Percentiles rank a stretch among this genome's conserved stretches.
phyloP scores from a whole-genome alignment of 345 rosid species.

The Brassica cretica region DNA sequence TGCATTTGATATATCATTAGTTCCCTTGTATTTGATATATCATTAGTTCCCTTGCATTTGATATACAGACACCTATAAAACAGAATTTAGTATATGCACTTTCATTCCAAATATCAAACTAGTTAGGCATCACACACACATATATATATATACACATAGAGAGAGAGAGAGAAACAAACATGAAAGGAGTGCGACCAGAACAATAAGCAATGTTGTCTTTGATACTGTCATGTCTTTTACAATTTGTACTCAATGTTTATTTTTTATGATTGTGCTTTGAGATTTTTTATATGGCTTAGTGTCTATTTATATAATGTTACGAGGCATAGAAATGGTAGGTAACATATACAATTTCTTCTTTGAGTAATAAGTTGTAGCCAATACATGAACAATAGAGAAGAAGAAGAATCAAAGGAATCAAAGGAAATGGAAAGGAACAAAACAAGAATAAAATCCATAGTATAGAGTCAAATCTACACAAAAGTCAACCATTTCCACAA shows the following conservation, averaged over 20 bases:
- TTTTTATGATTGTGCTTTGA: not conserved
- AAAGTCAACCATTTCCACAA: not conserved
- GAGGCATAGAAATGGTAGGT: not conserved
- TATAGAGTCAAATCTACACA: not conserved
- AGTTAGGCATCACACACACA: not conserved
- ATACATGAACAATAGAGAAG: not conserved
- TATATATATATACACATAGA: not conserved
- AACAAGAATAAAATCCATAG: not conserved
- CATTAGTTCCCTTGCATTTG: not conserved
- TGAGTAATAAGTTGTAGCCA: not conserved
- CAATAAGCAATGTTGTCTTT: not conserved
- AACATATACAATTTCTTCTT: not conserved
- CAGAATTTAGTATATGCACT: not conserved
- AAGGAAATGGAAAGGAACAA: not conserved
- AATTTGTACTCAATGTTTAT: not conserved
- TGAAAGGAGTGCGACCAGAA: not conserved
- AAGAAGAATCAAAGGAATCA: not conserved
- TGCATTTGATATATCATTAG: not conserved
- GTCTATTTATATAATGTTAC: not conserved
- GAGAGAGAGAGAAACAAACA: not conserved
- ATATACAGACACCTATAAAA: not conserved
- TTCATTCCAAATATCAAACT: not conserved
- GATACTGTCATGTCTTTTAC: not conserved
- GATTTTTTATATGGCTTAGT: not conserved
- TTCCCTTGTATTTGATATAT: not conserved